Conservation (phyloP, 2,329 filamentous ascomycete genomes). For the Claviceps cyperi region DNA sequence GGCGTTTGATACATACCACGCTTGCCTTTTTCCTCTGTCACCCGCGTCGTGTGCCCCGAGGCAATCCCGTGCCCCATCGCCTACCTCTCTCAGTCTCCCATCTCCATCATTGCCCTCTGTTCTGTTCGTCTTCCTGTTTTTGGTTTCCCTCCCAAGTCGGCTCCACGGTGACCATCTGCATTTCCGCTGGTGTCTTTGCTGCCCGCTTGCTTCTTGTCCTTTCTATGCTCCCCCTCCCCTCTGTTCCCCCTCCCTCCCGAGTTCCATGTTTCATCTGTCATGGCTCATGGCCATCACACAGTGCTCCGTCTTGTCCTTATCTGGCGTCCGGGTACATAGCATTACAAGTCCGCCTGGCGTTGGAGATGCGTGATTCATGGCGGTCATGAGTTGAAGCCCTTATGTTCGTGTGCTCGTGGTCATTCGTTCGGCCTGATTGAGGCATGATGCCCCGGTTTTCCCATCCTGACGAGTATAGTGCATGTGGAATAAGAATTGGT, state of each 20-base stretch:
- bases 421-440: constrained; percentile 7
- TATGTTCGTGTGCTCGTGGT: constrained; percentile 2
- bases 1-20: neutral
- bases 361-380: constrained; percentile 5
- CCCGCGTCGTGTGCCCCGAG: neutral
- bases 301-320: neutral
- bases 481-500: constrained; percentile 7
- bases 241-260: neutral
- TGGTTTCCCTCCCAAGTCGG: neutral
- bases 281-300: constrained; percentile 2
- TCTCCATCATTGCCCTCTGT: neutral
- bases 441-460: constrained; percentile 9
- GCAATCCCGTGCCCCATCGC: neutral
- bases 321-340: neutral
- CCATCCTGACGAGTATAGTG: constrained; percentile 7
- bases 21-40: neutral
- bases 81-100: neutral
- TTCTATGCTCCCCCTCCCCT: neutral
- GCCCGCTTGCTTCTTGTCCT: neutral
- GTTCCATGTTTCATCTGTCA: constrained; percentile 4
- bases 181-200: neutral
- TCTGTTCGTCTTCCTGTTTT: neutral
- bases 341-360: neutral
- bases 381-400: constrained; percentile 5
- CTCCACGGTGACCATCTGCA: neutral